Conservation (phyloP, 306 rosid species). For the Quercus cerris region DNA sequence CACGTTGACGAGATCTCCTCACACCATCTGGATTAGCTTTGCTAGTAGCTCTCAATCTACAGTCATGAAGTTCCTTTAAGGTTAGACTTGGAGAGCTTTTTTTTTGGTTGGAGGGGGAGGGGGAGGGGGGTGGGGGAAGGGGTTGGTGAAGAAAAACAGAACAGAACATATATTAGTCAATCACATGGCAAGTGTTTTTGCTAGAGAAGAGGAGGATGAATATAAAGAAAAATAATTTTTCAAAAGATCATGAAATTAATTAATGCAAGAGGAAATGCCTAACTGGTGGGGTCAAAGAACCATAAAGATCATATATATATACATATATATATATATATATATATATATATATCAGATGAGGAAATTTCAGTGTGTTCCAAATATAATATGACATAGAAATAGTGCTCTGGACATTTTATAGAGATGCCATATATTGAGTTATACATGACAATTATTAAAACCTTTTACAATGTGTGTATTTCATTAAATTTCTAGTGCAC, state of each 20-base stretch:
- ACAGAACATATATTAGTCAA: neutral
- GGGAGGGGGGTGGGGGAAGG: neutral
- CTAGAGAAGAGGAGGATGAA: neutral
- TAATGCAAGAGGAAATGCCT: neutral
- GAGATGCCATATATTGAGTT: neutral
- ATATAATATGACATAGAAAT: neutral
- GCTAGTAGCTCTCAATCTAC: conserved; percentile 45
- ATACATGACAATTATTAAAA: neutral
- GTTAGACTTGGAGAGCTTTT: neutral
- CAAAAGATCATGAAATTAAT: neutral
- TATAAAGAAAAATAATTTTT: neutral
- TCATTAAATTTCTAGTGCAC: neutral
- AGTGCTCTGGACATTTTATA: neutral
- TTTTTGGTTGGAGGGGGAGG: neutral
- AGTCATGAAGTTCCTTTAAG: conserved; percentile 34
- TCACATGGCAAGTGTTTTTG: neutral
- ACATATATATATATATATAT: too few relatives aligned
- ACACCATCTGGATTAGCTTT: conserved; percentile 75
- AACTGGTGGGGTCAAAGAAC: neutral
- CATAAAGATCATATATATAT: neutral
- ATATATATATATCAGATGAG: neutral
- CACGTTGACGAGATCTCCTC: conserved; percentile 80
- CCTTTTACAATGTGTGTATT: neutral
- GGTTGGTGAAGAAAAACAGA: neutral
- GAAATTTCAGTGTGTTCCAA: neutral